A percentile compares a stretch with the other conserved stretches of the same genome.
Conservation (phyloP, 495 filamentous ascomycete genomes). For the Daldinia caldariorum region DNA sequence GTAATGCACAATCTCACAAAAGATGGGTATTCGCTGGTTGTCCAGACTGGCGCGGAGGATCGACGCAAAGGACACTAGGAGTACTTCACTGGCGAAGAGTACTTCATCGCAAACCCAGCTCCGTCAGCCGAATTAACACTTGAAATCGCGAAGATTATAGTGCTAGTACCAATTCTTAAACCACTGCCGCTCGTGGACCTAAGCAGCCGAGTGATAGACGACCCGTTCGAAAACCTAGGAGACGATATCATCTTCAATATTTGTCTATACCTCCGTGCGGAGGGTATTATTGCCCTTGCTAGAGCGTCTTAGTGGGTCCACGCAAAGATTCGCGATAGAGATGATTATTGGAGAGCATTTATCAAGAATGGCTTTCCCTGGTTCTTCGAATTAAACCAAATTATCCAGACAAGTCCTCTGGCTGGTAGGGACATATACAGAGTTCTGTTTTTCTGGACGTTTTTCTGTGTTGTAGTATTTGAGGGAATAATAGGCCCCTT, state of each 20-base stretch:
- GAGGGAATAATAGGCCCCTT: background rate
- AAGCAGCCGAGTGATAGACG: constrained; percentile 1
- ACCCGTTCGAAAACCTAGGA: constrained; percentile 11
- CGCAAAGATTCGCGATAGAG: background rate
- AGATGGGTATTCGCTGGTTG: background rate
- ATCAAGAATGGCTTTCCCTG: constrained; percentile 15
- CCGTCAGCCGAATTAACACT: constrained; percentile 4
- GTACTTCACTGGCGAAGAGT: constrained; percentile 10
- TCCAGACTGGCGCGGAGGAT: background rate
- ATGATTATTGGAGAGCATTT: constrained; percentile 11
- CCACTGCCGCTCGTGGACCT: background rate
- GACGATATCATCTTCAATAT: constrained; percentile 1
- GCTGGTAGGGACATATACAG: background rate
- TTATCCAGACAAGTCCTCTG: background rate
- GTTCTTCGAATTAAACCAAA: constrained; percentile 16
- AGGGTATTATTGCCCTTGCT: background rate
- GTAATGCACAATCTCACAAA: background rate
- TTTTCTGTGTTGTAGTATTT: background rate
- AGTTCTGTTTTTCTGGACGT: constrained; percentile 23
- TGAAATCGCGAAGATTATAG: constrained; percentile 5
- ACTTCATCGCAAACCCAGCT: constrained; percentile 15
- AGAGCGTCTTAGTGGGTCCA: constrained; percentile 11
- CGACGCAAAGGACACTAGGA: constrained; percentile 9
- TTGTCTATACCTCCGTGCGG: background rate
- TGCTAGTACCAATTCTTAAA: background rate